Evolutionary conservation across 139 green algal genomes (phyloP).

Genomic region (Chlamydomonas incerta): DNA sequence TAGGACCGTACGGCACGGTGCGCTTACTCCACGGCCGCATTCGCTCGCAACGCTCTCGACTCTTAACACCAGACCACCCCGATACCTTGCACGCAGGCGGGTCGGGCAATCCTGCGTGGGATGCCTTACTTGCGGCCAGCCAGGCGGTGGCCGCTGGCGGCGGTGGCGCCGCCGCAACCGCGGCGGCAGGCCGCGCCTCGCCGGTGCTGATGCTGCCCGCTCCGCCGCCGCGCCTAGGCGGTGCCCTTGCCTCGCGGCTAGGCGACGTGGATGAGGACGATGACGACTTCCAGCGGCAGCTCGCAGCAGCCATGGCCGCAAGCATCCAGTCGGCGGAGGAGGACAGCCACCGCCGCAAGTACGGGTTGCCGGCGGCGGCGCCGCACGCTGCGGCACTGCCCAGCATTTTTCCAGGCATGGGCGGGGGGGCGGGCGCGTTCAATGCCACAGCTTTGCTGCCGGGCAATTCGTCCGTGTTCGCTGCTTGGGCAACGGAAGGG

Average conservation of each 20-base stretch:
- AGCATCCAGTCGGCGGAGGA: constrained; percentile 8
- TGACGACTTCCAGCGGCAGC: constrained; percentile 17
- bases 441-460: no score
- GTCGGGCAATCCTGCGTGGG: not conserved
- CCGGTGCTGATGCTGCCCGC: not conserved
- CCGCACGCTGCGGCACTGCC: no score
- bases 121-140: not conserved
- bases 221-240: no score
- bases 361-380: not conserved
- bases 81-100: no score
- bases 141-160: not conserved
- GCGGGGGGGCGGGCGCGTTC: no score
- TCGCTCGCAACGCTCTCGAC: no score
- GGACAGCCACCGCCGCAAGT: not conserved
- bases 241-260: no score
- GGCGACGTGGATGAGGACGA: not conserved
- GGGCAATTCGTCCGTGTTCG: not conserved
- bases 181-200: not conserved
- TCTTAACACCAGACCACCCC: no score
- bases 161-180: no score
- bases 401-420: not conserved
- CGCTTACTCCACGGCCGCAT: no score
- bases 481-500: not conserved
- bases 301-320: constrained; percentile 9
- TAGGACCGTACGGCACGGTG: no score